Evolutionary conservation across 805 yeast species (phyloP).

Genomic region (Pichia exigua): DNA sequence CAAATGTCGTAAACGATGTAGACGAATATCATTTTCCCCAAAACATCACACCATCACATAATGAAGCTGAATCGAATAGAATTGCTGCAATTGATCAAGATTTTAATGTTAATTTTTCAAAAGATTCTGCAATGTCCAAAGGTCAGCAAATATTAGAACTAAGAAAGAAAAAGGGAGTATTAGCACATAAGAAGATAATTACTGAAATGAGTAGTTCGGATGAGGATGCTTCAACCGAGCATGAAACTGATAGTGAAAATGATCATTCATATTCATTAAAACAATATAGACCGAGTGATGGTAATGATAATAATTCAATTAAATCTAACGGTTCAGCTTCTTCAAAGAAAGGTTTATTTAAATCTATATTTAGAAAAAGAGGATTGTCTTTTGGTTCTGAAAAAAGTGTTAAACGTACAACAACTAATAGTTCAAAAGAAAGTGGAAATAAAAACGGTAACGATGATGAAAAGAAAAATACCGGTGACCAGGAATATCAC

Average conservation of each 20-base stretch:
- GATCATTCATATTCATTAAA: background rate
- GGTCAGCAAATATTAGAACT: slow-evolving; percentile 6
- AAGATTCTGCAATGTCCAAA: slow-evolving; percentile 12
- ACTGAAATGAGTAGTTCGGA: slow-evolving; percentile 12
- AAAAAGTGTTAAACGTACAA: background rate
- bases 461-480: background rate
- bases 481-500: background rate
- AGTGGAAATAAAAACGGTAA: background rate
- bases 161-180: background rate
- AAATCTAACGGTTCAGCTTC: background rate
- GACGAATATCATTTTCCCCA: background rate
- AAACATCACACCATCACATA: background rate
- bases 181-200: slow-evolving; percentile 12
- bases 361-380: slow-evolving; percentile 8
- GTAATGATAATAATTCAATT: background rate
- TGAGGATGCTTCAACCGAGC: slow-evolving; percentile 25
- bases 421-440: background rate
- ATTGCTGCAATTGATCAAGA: slow-evolving; percentile 25
- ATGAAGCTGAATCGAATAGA: background rate
- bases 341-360: background rate
- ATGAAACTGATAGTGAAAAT: background rate
- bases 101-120: slow-evolving; percentile 25
- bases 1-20: background rate
- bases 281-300: background rate
- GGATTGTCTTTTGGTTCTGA: slow-evolving; percentile 6